Percentiles rank a stretch among this genome's conserved stretches.
Conservation (phyloP, 2,329 filamentous ascomycete species). For the Helotiales sp. region DNA sequence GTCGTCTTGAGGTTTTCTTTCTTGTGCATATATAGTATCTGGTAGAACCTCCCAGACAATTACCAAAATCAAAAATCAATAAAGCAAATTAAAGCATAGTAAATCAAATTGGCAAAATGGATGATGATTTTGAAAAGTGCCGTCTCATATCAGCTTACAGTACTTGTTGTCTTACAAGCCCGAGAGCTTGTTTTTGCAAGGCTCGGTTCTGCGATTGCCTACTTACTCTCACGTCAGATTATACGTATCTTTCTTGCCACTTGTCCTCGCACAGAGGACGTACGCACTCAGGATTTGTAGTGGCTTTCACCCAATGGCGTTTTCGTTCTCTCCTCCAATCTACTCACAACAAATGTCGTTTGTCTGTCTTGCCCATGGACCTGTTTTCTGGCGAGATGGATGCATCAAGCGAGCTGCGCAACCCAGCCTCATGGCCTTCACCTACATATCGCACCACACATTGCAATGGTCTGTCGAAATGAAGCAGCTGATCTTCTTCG, state of each 20-base stretch:
- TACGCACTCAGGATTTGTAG: too few species aligned
- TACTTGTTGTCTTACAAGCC: background rate
- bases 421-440: background rate
- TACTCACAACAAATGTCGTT: too few species aligned
- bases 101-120: background rate
- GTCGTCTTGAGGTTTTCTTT: background rate
- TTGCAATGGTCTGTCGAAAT: background rate
- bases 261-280: too few species aligned
- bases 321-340: too few species aligned
- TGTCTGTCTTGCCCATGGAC: too few species aligned
- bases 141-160: background rate
- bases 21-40: conserved; percentile 2
- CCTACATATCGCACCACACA: background rate
- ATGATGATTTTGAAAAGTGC: background rate
- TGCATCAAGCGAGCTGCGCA: background rate
- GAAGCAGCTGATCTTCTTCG: background rate
- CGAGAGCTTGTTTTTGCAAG: background rate
- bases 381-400: too few species aligned
- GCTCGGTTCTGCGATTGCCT: too few species aligned
- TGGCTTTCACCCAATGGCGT: too few species aligned
- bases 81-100: background rate
- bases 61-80: background rate
- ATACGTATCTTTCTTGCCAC: background rate
- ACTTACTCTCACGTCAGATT: background rate
- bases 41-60: background rate